Evolutionary conservation across 1,284 basidiomycete genomes (phyloP), one percentile per base, ranked within the genome.

Genomic region (Ustilago crameri): DNA sequence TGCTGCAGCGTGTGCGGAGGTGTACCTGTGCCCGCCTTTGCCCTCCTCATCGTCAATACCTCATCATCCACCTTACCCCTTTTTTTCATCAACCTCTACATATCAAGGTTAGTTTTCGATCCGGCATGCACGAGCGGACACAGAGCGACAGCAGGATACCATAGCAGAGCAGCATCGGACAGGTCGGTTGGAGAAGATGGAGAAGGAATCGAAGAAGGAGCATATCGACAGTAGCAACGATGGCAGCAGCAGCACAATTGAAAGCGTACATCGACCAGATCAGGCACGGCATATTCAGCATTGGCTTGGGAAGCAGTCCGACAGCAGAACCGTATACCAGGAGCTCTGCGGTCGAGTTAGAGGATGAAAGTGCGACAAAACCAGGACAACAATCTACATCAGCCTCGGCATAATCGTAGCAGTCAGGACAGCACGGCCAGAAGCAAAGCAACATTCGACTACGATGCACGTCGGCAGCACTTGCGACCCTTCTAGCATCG

Each of bases 51-150:
- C 62, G 23, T 53, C 52, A 12, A 27, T 9, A 8, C 37, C 26
- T 42, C 57, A 67, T 52, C 64, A 67, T 56, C 46, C 64, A 61
- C 41, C 64, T 46, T 52, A 27, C 20, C 54, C 49, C 52, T 32
- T 43, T 54, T 66, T 61, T 67, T 61, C 53, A 60, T 59, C 57
- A 60, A 67, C 64, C 53, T 50, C 47, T 52, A 67, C 47, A 56
- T 44, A 56, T 67, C 58, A 67, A 67, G 64, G 64, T 67, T 61
- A 56, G 64, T 67, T 56, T 27, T 22, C 37, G 24, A 38, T 14
- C 4, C 46, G 24, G 34, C 34, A 46, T n/a, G 22, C 18, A 60
- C 41, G 57, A 48, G 15, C 41, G 41, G 24, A 23, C 18, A 32
- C 40, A 20, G 37, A 3, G 5, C 47, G 23, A 32, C 32, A 24